Conservation (phyloP, 2,329 filamentous ascomycete genomes). For the Grosmannia serpens region DNA sequence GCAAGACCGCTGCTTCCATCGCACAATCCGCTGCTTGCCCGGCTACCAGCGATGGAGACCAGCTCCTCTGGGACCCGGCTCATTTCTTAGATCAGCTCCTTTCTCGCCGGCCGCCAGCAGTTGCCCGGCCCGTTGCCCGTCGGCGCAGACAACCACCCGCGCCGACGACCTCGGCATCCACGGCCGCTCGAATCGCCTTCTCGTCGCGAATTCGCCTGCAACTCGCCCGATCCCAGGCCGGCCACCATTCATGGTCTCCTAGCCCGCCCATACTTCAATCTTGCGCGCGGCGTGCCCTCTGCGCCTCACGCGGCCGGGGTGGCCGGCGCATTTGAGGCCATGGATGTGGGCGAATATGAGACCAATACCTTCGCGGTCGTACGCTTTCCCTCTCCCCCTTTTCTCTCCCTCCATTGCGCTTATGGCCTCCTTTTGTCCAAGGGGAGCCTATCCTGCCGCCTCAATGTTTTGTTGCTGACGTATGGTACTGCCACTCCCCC, state of each 20-base stretch:
- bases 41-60: conserved; percentile 22
- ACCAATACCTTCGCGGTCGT: conserved; percentile 51
- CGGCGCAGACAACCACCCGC: background rate
- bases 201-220: background rate
- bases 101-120: background rate
- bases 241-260: conserved; percentile 3
- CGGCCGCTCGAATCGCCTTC: background rate
- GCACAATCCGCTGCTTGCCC: background rate
- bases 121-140: background rate
- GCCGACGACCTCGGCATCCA: background rate
- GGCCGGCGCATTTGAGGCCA: conserved; percentile 19
- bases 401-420: conserved; percentile 7
- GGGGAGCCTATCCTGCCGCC: background rate
- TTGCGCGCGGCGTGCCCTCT: conserved; percentile 3
- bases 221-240: background rate
- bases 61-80: conserved; percentile 7
- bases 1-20: background rate
- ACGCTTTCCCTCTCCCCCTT: conserved; percentile 16
- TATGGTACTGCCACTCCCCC: too few relatives aligned
- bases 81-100: background rate
- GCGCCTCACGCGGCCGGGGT: conserved; percentile 6
- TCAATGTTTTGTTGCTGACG: background rate
- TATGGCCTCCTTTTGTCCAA: conserved; percentile 5
- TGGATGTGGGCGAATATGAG: conserved; percentile 53
- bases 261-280: background rate